Evolutionary conservation across 192 early-diverging fungal species (phyloP).

Genomic region (Dissophora globulifera): DNA sequence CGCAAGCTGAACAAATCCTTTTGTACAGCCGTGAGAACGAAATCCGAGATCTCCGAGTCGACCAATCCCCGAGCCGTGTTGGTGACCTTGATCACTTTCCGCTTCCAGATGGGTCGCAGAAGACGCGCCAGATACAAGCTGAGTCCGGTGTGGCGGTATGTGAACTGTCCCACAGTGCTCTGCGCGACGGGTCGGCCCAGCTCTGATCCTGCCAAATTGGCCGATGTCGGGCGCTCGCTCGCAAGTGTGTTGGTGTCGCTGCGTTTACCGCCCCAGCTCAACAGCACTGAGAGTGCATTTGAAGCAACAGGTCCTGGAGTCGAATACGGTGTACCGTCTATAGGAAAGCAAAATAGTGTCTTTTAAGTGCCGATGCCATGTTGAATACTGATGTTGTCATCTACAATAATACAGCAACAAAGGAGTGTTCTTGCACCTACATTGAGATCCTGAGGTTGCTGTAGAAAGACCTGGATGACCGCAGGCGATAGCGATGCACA

Average conservation of each 20-base stretch:
- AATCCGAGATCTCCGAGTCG: slow-evolving; percentile 41
- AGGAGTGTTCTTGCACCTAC: slow-evolving; percentile 7
- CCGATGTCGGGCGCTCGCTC: slow-evolving; percentile 18
- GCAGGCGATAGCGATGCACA: slow-evolving; percentile 84
- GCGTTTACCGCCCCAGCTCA: slow-evolving; percentile 52
- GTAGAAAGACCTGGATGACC: slow-evolving; percentile 29
- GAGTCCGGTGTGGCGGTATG: slow-evolving; percentile 81
- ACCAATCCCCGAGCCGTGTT: slow-evolving; percentile 16
- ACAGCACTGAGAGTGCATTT: slow-evolving; percentile 36
- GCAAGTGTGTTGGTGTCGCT: slow-evolving; percentile 4
- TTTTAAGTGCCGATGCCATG: too few relatives aligned
- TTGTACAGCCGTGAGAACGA: slow-evolving; percentile 41
- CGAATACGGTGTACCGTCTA: slow-evolving; percentile 24
- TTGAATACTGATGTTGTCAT: too few relatives aligned
- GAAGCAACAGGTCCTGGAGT: slow-evolving; percentile 36
- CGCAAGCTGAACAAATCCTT: slow-evolving; percentile 38
- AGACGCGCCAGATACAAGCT: slow-evolving; percentile 78
- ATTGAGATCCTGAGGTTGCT: slow-evolving; percentile 23
- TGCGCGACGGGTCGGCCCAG: slow-evolving; percentile 50
- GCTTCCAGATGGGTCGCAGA: slow-evolving; percentile 81
- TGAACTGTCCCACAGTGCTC: slow-evolving; percentile 60
- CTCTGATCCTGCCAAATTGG: slow-evolving; percentile 27
- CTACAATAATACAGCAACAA: neutral
- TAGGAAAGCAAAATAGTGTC: slow-evolving; percentile 14
- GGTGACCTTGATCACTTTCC: slow-evolving; percentile 36